Conservation (phyloP, 2,329 filamentous ascomycete genomes). For the Fusarium citri region DNA sequence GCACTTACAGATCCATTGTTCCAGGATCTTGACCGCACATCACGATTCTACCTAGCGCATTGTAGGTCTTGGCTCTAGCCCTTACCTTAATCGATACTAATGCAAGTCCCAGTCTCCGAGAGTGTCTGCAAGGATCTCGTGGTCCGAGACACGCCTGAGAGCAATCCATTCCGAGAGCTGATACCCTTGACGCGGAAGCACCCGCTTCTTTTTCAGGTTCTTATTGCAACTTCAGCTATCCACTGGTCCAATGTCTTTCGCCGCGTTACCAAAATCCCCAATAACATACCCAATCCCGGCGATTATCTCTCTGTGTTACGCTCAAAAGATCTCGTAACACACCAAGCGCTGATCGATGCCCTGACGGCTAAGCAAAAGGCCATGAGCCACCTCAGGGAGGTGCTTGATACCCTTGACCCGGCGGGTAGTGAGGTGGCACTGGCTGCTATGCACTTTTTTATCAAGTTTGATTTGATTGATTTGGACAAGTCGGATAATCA, state of each 20-base stretch:
- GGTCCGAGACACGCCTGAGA: slow-evolving; percentile 58
- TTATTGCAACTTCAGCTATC: slow-evolving; percentile 62
- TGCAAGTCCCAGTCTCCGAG: slow-evolving; percentile 53
- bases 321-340: slow-evolving; percentile 53
- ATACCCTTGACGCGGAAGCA: slow-evolving; percentile 60
- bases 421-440: slow-evolving; percentile 60
- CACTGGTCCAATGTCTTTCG: slow-evolving; percentile 61
- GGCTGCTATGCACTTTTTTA: slow-evolving; percentile 62
- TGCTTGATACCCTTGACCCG: slow-evolving; percentile 54
- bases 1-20: slow-evolving; percentile 66
- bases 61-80: slow-evolving; percentile 51
- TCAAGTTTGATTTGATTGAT: slow-evolving; percentile 65
- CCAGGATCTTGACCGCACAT: slow-evolving; percentile 61
- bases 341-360: slow-evolving; percentile 59
- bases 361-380: slow-evolving; percentile 60
- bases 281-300: slow-evolving; percentile 51
- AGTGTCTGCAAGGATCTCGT: slow-evolving; percentile 67
- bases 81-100: slow-evolving; percentile 40
- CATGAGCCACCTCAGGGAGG: slow-evolving; percentile 56
- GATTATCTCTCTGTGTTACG: slow-evolving; percentile 53
- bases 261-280: slow-evolving; percentile 49
- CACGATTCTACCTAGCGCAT: slow-evolving; percentile 62
- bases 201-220: slow-evolving; percentile 60
- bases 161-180: slow-evolving; percentile 62
- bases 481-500: slow-evolving; percentile 55